Evolutionary conservation across 345 rosid species (phyloP).

Genomic region (Acer yangbiense): DNA sequence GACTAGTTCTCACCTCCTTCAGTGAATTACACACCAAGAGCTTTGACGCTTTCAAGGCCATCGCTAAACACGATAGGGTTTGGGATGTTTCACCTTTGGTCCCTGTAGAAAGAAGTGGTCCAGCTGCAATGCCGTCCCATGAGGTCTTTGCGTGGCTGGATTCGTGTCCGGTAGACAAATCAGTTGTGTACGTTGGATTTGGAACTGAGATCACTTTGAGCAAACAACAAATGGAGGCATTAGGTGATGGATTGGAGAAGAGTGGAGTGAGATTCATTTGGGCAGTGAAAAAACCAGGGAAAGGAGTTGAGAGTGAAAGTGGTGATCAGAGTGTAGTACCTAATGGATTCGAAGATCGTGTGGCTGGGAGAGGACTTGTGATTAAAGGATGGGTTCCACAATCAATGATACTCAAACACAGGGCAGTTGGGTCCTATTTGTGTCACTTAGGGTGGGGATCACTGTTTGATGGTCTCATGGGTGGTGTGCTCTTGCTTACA

Average conservation of each 20-base stretch:
- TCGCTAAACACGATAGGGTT: slow-evolving; percentile 12
- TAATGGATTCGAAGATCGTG: slow-evolving; percentile 16
- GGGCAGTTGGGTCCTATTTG: slow-evolving; percentile 16
- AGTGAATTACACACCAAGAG: not conserved
- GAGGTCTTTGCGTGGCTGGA: slow-evolving; percentile 17
- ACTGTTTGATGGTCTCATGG: slow-evolving; percentile 17
- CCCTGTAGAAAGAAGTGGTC: not conserved
- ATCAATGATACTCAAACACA: slow-evolving; percentile 17
- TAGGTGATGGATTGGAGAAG: slow-evolving; percentile 13
- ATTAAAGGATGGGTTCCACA: slow-evolving; percentile 31
- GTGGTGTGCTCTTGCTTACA: slow-evolving; percentile 15
- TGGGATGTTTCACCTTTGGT: slow-evolving; percentile 23
- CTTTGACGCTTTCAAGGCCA: not conserved
- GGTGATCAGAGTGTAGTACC: slow-evolving; percentile 8
- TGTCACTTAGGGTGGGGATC: slow-evolving; percentile 26
- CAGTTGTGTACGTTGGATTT: slow-evolving; percentile 17
- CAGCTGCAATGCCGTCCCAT: not conserved
- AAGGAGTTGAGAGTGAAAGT: not conserved
- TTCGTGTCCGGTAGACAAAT: not conserved
- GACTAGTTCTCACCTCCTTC: slow-evolving; percentile 13
- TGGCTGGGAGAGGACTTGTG: slow-evolving; percentile 19
- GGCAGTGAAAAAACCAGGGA: slow-evolving; percentile 15
- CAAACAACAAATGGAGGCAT: not conserved
- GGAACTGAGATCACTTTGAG: slow-evolving; percentile 15
- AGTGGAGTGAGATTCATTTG: slow-evolving; percentile 19